Base-by-base conservation (phyloP, 345 rosid species). In the Populus ilicifolia region DNA sequence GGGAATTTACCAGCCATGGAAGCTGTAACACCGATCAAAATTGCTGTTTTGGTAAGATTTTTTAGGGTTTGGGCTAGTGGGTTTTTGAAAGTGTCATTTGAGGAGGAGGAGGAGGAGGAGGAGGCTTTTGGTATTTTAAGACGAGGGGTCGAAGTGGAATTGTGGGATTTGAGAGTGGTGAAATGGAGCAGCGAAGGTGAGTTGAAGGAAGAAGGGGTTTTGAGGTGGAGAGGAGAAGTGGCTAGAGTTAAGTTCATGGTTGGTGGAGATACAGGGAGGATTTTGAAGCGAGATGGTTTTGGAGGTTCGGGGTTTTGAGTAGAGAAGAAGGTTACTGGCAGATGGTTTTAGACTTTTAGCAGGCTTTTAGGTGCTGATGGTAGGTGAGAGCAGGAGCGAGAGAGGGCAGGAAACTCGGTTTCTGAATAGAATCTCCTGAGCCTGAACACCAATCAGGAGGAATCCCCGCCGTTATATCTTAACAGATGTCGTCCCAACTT, bases 11-110 rank as follows among this genome's bases (percentile, higher is more conserved):
- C 85, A 63, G 88, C 78, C 73, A 89, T 72, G 14, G 93, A 88
- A 75, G 84, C 82, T 52, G 94, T 71, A 35, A 88, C 82, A 2
- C 86, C 93, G 33, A 90, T 52, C 13, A 94, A 80, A 76, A 94
- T 75, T 0, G 89, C 87, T 10, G 94, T 79, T 38, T 86, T 88
- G 54, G 92, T 83, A 25, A 88, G 77, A 52, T 86, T 80, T 80
- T 81, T 87, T 35, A 91, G 75, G 72, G 80, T 87, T 1, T 81
- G 78, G 12, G 75, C 23, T 44, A 84, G 2, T 29, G 73, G 67
- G 59, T 23, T 69, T 16, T 43, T 13, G 30, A 23, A 17, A 48
- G 56, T 1, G 21, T 73, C 68, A 39, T 27, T 35, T 20, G 78
- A 75, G 61, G 75, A 38, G 50, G 39, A 33, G 23, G 29, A 27